Percentiles rank a stretch among this genome's conserved stretches.
These are phyloP conservation scores for Vigna nakashimae DNA, from an alignment of 306 rosid genomes.

Conservation along the genomic window DNA sequence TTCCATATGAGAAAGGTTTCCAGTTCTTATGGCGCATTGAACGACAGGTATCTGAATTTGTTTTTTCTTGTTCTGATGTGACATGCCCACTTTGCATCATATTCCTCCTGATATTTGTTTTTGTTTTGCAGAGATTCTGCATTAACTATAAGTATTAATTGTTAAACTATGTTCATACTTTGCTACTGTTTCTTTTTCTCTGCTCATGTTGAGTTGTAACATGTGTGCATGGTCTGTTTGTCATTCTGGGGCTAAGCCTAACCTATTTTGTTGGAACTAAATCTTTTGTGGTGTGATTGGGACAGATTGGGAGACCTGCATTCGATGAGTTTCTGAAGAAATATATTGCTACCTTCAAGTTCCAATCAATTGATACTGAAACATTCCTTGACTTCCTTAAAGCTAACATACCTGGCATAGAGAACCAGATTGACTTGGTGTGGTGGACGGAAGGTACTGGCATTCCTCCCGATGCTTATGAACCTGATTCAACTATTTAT, in stretches of 20 bases:
- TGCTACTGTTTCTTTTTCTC: neutral
- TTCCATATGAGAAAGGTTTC: constrained; percentile 97
- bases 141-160: neutral
- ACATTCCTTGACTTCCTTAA: constrained; percentile 81
- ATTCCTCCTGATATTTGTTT: neutral
- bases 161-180: constrained; percentile 5
- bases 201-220: neutral
- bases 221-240: neutral
- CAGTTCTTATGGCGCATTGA: constrained; percentile 95
- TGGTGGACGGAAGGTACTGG: constrained; percentile 97
- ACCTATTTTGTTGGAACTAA: constrained; percentile 6
- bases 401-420: constrained; percentile 87
- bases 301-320: constrained; percentile 75
- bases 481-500: constrained; percentile 81
- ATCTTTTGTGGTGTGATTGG: neutral
- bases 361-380: constrained; percentile 87
- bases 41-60: constrained; percentile 63
- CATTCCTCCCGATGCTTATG: constrained; percentile 88
- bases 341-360: constrained; percentile 85
- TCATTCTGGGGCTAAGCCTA: neutral
- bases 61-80: neutral
- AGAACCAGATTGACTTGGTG: constrained; percentile 70
- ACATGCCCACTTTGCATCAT: neutral
- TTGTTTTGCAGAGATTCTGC: constrained; percentile 6
- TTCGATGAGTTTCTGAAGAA: constrained; percentile 90